Base-by-base conservation (phyloP, 2,329 filamentous ascomycete species). In the Pseudogymnoascus sp. region DNA sequence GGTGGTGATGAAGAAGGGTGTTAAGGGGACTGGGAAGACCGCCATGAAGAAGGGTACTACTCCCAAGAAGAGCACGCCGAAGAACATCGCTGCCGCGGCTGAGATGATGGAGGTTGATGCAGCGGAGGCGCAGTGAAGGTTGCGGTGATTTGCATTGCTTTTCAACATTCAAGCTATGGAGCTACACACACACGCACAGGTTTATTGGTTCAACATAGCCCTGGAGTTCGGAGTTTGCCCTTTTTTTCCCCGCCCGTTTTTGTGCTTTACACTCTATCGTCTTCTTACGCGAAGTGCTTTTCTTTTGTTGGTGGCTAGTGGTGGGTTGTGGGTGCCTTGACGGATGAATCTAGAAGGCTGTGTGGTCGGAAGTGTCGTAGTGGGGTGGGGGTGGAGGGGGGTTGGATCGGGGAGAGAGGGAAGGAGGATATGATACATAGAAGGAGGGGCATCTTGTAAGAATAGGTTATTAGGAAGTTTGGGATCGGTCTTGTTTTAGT, bases 161-260 rank as follows among this genome's bases (percentile, higher is more conserved):
- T 52, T 52, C 45, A 52, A 52, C 45, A 52, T 52, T 39, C 16
- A 39, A 8, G 19, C 19, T 19, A 2, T 19, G 19, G 19, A 19
- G 19, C 1, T 3, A 29, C 14, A 14, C 43, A 49, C 43, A 49
- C 14, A 14, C 43, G 31, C 45, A 29, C n/a, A 41, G 19, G 19
- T 19, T 52, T 19, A 31, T 52, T 26, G 45, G 45, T 52, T 52
- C 45, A 52, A 52, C 45, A 52, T 52, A 52, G 45, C 45, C 45
- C 45, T 52, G 45, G 45, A 52, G 45, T 52, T 52, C 23, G 45
- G 45, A 52, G 45, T 52, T 33, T 33, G 11, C 41, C 38, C 3
- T 14, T 4, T 49, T 29, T n/a, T n/a, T 4, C 19, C 19, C 19
- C 16, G 37, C 33, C 4, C 5, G 4, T 31, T 26, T 26, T 26